A percentile compares a stretch with the other conserved stretches of the same genome.
Conservation (phyloP, 495 filamentous ascomycete species). For the Glutinoglossum americanum region DNA sequence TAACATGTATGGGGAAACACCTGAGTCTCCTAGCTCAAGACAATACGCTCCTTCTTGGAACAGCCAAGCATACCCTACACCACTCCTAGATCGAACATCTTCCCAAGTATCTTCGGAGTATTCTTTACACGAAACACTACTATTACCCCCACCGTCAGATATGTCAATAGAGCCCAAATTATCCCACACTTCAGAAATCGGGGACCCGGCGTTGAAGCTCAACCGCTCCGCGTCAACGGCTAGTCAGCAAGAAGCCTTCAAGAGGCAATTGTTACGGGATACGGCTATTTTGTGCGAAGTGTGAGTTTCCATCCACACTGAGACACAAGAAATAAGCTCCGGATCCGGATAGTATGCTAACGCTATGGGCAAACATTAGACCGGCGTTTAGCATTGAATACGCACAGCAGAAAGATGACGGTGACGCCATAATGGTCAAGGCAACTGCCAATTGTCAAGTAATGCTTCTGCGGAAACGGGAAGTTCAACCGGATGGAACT, state of each 20-base stretch:
- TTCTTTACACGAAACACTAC: neutral
- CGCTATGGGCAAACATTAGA: neutral
- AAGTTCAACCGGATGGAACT: constrained; percentile 8
- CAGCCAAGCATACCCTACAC: neutral
- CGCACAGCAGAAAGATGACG: constrained; percentile 12
- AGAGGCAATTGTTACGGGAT: constrained; percentile 16
- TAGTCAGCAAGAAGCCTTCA: constrained; percentile 13
- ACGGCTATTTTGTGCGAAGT: constrained; percentile 19
- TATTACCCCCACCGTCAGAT: neutral
- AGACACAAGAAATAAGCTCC: neutral
- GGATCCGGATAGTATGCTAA: neutral
- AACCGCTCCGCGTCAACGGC: neutral
- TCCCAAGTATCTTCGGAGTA: neutral
- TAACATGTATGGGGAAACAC: neutral
- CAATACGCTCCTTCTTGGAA: neutral
- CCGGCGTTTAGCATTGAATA: constrained; percentile 16
- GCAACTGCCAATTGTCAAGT: neutral
- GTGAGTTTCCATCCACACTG: constrained; percentile 8
- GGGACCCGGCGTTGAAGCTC: neutral
- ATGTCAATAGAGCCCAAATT: neutral
- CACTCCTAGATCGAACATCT: neutral
- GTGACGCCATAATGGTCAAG: constrained; percentile 7
- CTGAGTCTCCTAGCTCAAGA: neutral
- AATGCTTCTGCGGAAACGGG: constrained; percentile 16
- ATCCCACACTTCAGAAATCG: neutral